Percentiles rank a stretch among this genome's conserved stretches.
These are phyloP conservation scores for Tetracladium marchalianum DNA, from an alignment of 495 filamentous ascomycete genomes.

Conservation along the genomic window DNA sequence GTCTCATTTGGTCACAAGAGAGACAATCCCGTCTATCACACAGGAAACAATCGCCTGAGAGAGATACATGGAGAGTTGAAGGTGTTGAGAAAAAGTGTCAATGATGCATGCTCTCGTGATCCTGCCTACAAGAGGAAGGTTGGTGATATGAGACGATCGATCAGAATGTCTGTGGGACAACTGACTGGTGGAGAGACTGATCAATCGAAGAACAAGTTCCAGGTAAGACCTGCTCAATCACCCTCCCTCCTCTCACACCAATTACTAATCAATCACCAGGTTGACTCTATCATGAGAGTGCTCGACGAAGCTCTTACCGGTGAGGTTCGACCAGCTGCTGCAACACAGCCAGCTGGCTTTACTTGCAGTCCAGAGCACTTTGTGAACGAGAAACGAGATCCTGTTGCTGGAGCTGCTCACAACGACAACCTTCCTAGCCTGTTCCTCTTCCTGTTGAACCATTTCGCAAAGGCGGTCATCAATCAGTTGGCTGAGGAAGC, in stretches of 20 bases:
- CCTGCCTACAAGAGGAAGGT: constrained; percentile 50
- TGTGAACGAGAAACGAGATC: constrained; percentile 45
- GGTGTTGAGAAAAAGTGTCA: constrained; percentile 48
- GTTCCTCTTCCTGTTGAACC: constrained; percentile 75
- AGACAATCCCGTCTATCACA: background rate
- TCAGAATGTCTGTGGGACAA: constrained; percentile 65
- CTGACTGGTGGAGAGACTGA: constrained; percentile 48
- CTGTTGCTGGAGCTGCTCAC: constrained; percentile 38
- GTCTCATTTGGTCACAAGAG: background rate
- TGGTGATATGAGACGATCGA: constrained; percentile 65
- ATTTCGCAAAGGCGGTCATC: constrained; percentile 69
- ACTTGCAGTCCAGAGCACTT: constrained; percentile 58
- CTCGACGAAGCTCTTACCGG: constrained; percentile 32
- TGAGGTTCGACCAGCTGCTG: too few relatives aligned
- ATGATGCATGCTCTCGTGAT: constrained; percentile 36
- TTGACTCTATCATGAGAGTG: constrained; percentile 33
- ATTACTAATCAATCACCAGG: constrained; percentile 20
- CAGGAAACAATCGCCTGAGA: constrained; percentile 33
- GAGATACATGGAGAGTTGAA: constrained; percentile 68
- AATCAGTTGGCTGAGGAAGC: constrained; percentile 69
- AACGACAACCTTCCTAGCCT: constrained; percentile 55
- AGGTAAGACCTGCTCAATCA: constrained; percentile 27
- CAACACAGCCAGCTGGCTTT: constrained; percentile 28
- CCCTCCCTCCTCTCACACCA: background rate
- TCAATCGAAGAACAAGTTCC: constrained; percentile 40